Evolutionary conservation across 371 early-diverging fungal species (phyloP), one percentile per base, ranked within the genome.

Genomic region (Mucor irregularis): DNA sequence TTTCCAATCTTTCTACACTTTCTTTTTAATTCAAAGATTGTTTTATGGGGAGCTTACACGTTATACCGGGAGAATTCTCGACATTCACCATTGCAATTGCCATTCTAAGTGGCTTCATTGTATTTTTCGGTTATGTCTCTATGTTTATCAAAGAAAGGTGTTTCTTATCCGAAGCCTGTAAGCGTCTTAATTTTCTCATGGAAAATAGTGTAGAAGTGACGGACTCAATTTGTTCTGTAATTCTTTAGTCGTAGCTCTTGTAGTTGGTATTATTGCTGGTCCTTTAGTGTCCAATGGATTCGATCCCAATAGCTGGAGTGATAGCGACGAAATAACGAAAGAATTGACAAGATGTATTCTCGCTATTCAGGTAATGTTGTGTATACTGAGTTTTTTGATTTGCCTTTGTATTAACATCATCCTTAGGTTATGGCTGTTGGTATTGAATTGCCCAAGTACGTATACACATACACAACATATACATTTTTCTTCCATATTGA

Each of bases 111-210:
- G 89, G 88, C 13, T 95, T 97, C 69, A 89, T 94, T 60, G 74
- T 91, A 29, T 53, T 89, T 44, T 94, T 93, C 62, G 94, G 95
- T 3, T 85, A 94, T 56, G 80, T 96, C 38, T 97, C 97, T 17
- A 82, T 97, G 66, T 82, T 93, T 64, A 72, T 95, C 50, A 97
- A 97, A 66, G 96, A 98, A 59, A 78, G 83, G 8, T 81, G 96
- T 45, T 95, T 89, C 73, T 66, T 99, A 57, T 90, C 93, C 30
- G 98, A 98, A 79, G 86, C 96, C 21, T 82, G 88, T 87, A 85
- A 81, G 80, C 11, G 22, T 11, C 13, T 54, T 22, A n/a, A n/a
- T 19, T 14, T n/a, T 14, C 21, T 28, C n/a, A 22, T 39, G 16
- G 5, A 39, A 39, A 19, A 19, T 19, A n/a, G n/a, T n/a, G n/a